Percentiles rank a stretch among this genome's conserved stretches.
These are phyloP conservation scores for Acanthamoeba lenticulata DNA, from an alignment of 208 protist species.

Conservation along the genomic window DNA sequence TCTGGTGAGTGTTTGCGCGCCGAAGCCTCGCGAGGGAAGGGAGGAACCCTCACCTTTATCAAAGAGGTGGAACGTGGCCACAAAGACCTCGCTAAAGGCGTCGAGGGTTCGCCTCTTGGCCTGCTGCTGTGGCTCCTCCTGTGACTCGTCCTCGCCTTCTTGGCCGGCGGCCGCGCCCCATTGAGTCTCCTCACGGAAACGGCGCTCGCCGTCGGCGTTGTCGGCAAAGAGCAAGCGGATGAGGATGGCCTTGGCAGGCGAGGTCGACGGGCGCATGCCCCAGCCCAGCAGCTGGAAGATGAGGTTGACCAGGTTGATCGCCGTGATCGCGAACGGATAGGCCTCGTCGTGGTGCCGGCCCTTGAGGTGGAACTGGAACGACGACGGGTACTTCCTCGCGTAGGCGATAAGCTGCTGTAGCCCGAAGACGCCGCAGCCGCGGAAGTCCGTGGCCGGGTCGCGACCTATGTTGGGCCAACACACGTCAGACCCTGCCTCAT, in stretches of 20 bases:
- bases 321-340: slow-evolving; percentile 61
- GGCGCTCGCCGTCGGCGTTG: slow-evolving; percentile 14
- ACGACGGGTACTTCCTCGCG: not conserved
- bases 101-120: not conserved
- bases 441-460: slow-evolving; percentile 49
- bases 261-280: slow-evolving; percentile 33
- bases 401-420: slow-evolving; percentile 30
- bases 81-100: slow-evolving; percentile 12
- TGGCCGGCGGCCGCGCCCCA: not conserved
- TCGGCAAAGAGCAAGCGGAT: not conserved
- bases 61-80: slow-evolving; percentile 24
- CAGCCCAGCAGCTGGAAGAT: slow-evolving; percentile 37
- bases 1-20: too few species aligned
- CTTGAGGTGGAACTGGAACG: not conserved
- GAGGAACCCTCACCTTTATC: not conserved
- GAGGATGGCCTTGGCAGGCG: not conserved
- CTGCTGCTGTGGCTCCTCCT: not conserved
- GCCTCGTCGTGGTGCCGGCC: slow-evolving; percentile 33
- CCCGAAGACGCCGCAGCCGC: slow-evolving; percentile 47
- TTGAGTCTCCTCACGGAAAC: not conserved
- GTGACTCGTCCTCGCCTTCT: not conserved
- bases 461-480: not conserved
- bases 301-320: slow-evolving; percentile 59
- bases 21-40: too few species aligned
- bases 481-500: not conserved